phyloP scores from a whole-genome alignment of 1,139 yeast genomes.

The Taphrina wiesneri region DNA sequence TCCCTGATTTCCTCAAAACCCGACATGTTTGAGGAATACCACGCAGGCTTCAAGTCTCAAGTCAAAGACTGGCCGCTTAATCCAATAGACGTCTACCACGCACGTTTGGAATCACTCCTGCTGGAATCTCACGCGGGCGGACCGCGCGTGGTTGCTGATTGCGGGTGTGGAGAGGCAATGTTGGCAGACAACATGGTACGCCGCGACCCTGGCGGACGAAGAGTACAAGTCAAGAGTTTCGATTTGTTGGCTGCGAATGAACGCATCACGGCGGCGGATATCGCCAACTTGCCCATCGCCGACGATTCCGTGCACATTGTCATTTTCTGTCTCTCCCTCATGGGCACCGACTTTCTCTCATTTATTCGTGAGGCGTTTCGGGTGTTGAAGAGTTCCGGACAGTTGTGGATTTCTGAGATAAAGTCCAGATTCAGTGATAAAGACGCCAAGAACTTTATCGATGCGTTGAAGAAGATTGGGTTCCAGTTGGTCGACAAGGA shows the following conservation, averaged over 20 bases:
- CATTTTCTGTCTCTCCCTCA: constrained; percentile 84
- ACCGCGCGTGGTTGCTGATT: constrained; percentile 67
- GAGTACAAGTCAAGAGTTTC: constrained; percentile 74
- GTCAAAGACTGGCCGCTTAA: constrained; percentile 98
- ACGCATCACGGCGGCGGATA: constrained; percentile 91
- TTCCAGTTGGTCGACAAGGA: constrained; percentile 88
- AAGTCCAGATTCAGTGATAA: constrained; percentile 78
- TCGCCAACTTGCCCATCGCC: constrained; percentile 79
- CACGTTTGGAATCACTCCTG: constrained; percentile 60
- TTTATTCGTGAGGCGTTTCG: constrained; percentile 88
- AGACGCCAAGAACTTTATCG: constrained; percentile 67
- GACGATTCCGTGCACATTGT: constrained; percentile 80
- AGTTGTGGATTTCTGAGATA: constrained; percentile 95
- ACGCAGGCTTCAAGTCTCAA: constrained; percentile 90
- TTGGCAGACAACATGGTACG: constrained; percentile 47
- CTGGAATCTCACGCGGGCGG: constrained; percentile 43
- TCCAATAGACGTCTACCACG: constrained; percentile 86
- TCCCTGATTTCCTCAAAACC: constrained; percentile 77
- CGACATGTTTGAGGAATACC: constrained; percentile 86
- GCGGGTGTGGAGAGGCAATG: constrained; percentile 99
- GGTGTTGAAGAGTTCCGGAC: constrained; percentile 83
- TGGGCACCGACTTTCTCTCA: constrained; percentile 96
- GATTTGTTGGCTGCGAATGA: constrained; percentile 86
- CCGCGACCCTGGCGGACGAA: constrained; percentile 47
- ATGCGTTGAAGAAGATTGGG: constrained; percentile 72